A percentile compares a stretch with the other conserved stretches of the same genome.
Conservation (phyloP, 257 asterid genomes). For the Marsdenia floribunda region DNA sequence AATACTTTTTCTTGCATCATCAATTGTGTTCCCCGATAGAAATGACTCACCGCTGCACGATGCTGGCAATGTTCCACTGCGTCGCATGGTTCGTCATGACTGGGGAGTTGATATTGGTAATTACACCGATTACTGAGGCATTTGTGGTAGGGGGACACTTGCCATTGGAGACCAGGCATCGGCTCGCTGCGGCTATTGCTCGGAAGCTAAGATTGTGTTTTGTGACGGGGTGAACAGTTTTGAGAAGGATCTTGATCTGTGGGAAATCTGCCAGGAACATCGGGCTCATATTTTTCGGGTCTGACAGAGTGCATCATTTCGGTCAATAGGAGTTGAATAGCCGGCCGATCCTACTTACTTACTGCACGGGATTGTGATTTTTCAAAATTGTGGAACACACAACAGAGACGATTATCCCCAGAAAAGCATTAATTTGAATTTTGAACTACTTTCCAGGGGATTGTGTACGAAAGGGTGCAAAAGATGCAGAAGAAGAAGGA, state of each 20-base stretch:
- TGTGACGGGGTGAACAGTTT: neutral
- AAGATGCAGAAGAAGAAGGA: too few species aligned
- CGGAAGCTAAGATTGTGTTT: neutral
- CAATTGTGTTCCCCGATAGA: conserved; percentile 51
- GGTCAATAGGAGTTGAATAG: neutral
- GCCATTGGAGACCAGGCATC: conserved; percentile 11
- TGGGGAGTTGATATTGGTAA: conserved; percentile 54
- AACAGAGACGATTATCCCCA: too few species aligned
- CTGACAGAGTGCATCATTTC: neutral
- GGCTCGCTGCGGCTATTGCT: conserved; percentile 6
- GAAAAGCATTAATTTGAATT: neutral
- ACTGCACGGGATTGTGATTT: neutral
- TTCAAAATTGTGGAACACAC: neutral
- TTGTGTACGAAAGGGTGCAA: too few species aligned
- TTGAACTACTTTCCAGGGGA: too few species aligned
- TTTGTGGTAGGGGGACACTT: conserved; percentile 38
- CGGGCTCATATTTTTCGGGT: neutral
- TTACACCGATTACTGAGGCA: conserved; percentile 60
- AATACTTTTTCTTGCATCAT: conserved; percentile 40
- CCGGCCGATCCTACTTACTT: neutral
- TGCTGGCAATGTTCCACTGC: conserved; percentile 41
- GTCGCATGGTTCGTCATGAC: conserved; percentile 43
- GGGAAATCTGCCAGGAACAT: neutral
- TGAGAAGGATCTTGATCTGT: conserved; percentile 4
- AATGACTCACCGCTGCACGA: conserved; percentile 28